Base-by-base conservation (phyloP, 2,329 filamentous ascomycete species). In the Calycina herbarum region DNA sequence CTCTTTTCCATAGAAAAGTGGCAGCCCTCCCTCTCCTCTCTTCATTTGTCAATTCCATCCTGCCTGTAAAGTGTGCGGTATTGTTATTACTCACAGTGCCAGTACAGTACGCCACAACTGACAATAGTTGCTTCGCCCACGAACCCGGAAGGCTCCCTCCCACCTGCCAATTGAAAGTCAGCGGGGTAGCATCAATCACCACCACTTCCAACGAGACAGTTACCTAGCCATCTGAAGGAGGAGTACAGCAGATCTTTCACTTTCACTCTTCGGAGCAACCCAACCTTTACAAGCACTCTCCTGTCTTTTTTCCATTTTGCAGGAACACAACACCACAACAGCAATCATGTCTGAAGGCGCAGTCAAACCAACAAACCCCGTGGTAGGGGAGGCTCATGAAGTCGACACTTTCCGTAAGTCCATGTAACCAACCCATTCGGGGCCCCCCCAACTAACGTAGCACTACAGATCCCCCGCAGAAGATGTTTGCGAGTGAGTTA, bases 361-460 rank as follows among this genome's bases (percentile, higher is more conserved):
- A 10, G 69, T 73, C 17, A 70, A 71, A 51, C 73, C 78, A 74
- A 84, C 82, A 77, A 75, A 73, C 72, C 85, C 84, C 59, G 88
- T 91, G 73, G 90, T 93, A 74, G 83, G 84, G 68, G 91, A 93
- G 82, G 89, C 90, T 75, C 90, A 93, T 78, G 80, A 88, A 76
- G 89, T 93, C 72, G 88, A 92, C 78, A 93, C 90, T 24, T 92
- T 82, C 75, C 85, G 86, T 89, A 79, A 83, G 86, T 74, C 8
- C n/a, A 15, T 5, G 40, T 11, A 7, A 10, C 3, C 13, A n/a
- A 42, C 10, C 10, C 51, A 17, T 29, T 31, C 10, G n/a, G 56
- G 61, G 31, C 27, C 63, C 48, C 63, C 48, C 63, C 29, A 70
- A 64, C 73, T 67, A 61, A 69, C 69, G 29, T 61, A 59, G 60